Base-by-base conservation (phyloP, 2,329 filamentous ascomycete genomes). In the Thielaviopsis cerberus region DNA sequence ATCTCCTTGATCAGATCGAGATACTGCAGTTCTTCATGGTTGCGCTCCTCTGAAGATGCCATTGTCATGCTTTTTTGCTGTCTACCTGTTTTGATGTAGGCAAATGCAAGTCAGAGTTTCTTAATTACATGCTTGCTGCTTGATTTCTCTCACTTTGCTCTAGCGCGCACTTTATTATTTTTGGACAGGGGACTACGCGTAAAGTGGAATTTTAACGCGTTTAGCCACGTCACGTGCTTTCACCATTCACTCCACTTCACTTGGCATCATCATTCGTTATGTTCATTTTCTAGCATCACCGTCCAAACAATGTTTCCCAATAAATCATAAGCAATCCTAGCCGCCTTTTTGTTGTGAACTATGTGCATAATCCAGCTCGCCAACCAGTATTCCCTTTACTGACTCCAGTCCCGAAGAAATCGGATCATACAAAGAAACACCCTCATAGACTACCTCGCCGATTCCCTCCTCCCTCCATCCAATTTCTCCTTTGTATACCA, bases 11-110 rank as follows among this genome's bases (percentile, higher is more conserved):
- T 88, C 25, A 98, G 78, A 65, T 91, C 79, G 61, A 98, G 82
- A 69, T 98, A 98, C 71, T 97, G 92, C 67, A 89, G 76, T 72
- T 98, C 92, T 74, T 97, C 90, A 66, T 95, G 88, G 30, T 60
- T 60, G 56, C 56, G 56, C 34, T 65, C 65, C 24, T 63, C 54
- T 27, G 59, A 50, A 10, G 60, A 55, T 30, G 62, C 51, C 8
- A 62, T 63, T 37, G 50, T 50, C 17, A 27, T 51, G 10, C 22
- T 15, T 50, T 57, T 27, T 22, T 48, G 22, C 7, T 10, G 41
- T 20, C n/a, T 48, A 20, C 20, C 8, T 17, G 8, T 20, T 48
- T 20, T 10, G 34, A 4, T 10, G 27, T 11, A 30, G 11, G 6
- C 5, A 1, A n/a, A 41, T 41, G 6, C 15, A 41, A 17, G n/a